Conservation (phyloP, 2,329 filamentous ascomycete species). For the Sclerotinia sclerotiorum region DNA sequence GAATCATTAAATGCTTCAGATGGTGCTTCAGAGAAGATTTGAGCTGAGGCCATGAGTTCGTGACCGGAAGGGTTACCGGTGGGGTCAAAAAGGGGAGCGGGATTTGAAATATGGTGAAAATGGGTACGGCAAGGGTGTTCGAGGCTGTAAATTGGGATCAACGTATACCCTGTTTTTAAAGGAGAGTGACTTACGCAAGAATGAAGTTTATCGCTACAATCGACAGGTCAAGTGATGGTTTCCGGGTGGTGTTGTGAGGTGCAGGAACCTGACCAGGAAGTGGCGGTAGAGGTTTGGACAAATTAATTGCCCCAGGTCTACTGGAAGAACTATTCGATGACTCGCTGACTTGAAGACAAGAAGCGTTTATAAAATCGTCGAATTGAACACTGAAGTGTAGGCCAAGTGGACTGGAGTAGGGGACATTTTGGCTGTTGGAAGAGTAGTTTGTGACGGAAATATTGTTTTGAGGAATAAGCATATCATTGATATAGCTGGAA, state of each 20-base stretch:
- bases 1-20: constrained; percentile 14
- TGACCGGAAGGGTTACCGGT: constrained; percentile 28
- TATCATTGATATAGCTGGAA: constrained; percentile 6
- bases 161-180: background rate
- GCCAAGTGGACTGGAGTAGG: background rate
- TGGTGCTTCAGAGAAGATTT: constrained; percentile 33
- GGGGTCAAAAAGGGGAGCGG: constrained; percentile 24
- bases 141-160: constrained; percentile 1
- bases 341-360: constrained; percentile 4
- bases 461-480: constrained; percentile 1
- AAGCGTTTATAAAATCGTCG: constrained; percentile 1
- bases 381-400: background rate
- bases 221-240: constrained; percentile 23
- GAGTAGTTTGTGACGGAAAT: background rate
- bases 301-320: background rate
- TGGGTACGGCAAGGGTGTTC: constrained; percentile 21
- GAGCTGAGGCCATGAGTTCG: constrained; percentile 36
- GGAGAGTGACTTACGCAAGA: constrained; percentile 32
- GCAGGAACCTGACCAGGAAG: background rate
- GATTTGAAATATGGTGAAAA: constrained; percentile 1
- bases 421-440: background rate
- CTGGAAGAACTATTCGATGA: background rate
- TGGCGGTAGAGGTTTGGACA: constrained; percentile 17
- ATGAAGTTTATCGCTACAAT: constrained; percentile 38
- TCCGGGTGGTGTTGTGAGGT: background rate